Evolutionary conservation across 768 basidiomycete genomes (phyloP), one percentile per base, ranked within the genome.

Genomic region (Tephrocybe rancida): DNA sequence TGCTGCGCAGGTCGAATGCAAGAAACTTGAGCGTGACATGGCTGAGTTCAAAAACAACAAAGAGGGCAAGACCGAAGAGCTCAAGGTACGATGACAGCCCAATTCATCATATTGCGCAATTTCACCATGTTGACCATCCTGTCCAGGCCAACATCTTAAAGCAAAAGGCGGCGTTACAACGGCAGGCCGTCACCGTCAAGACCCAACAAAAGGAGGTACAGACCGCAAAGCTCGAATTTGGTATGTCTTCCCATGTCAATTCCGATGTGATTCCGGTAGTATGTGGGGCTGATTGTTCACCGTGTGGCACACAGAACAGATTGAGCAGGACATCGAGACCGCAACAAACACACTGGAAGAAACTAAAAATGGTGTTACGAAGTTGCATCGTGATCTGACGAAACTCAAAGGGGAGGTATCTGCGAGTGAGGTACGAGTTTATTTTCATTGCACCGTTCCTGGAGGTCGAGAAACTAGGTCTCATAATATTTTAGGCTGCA

Each of bases 21-120:
- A 86, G 73, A 91, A 88, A 63, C 84, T 98, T 21, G 93, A 98
- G 72, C 88, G 88, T 62, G 97, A 99, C 67, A 98, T 99, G 94
- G 84, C 84, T 50, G 97, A 98, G 74, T 98, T 99, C 78, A 95
- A 97, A 76, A 89, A 95, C 71, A 95, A 99, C 75, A 97, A 97
- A 68, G 97, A 98, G 46, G 93, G 94, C 43, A 98, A 98, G 73
- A 90, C 92, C 50, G 89, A 88, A 16, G 90, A 98, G 67, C 82
- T 98, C 58, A 97, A 95, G 78, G 95, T 90, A 52, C 42, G 74
- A 16, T 27, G 54, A 42, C 18, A 21, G 14, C 19, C 38, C 43
- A 22, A 37, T 27, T 30, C 29, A 13, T 16, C 22, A 18, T 16
- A 7, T n/a, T 4, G 26, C 49, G 21, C 26, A 32, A 43, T 47